Evolutionary conservation across 225 moss, liverwort and hornwort genomes (phyloP).

Genomic region (Sphagnum contortum): DNA sequence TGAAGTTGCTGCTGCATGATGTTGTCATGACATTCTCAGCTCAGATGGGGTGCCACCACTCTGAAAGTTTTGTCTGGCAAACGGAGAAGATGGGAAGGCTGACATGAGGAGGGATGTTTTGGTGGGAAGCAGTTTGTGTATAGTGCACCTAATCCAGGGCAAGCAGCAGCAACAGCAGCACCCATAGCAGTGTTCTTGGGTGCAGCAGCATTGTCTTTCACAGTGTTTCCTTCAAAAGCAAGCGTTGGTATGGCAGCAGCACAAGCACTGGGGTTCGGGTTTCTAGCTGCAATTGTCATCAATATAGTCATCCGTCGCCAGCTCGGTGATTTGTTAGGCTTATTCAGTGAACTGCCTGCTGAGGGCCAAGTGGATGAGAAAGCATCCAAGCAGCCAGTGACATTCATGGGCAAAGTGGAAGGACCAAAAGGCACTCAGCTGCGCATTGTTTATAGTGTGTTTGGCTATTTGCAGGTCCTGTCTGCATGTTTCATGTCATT

Average conservation of each 20-base stretch:
- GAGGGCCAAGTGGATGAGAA: constrained; percentile 23
- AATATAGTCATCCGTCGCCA: constrained; percentile 64
- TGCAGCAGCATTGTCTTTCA: constrained; percentile 67
- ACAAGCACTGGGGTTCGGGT: constrained; percentile 63
- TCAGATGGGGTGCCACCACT: too few relatives aligned
- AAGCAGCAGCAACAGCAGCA: constrained; percentile 87
- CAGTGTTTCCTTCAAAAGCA: constrained; percentile 47
- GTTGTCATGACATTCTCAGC: too few relatives aligned
- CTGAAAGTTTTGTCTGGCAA: too few relatives aligned
- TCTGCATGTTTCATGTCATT: constrained; percentile 99
- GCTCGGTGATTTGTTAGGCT: constrained; percentile 66
- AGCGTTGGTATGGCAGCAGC: constrained; percentile 35
- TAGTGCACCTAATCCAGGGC: constrained; percentile 84
- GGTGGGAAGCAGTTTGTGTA: constrained; percentile 64
- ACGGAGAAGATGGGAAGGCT: too few relatives aligned
- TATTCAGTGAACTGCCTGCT: constrained; percentile 40
- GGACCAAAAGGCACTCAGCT: constrained; percentile 90
- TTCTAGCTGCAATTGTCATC: constrained; percentile 57
- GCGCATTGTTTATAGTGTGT: constrained; percentile 79
- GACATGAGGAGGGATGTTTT: too few relatives aligned
- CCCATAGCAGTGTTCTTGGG: constrained; percentile 78
- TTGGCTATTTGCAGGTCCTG: constrained; percentile 84
- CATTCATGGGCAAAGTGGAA: constrained; percentile 42
- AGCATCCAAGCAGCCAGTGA: constrained; percentile 4
- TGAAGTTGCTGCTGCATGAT: too few relatives aligned